phyloP scores from a whole-genome alignment of 805 yeast species.

The Candida krabiensis region DNA sequence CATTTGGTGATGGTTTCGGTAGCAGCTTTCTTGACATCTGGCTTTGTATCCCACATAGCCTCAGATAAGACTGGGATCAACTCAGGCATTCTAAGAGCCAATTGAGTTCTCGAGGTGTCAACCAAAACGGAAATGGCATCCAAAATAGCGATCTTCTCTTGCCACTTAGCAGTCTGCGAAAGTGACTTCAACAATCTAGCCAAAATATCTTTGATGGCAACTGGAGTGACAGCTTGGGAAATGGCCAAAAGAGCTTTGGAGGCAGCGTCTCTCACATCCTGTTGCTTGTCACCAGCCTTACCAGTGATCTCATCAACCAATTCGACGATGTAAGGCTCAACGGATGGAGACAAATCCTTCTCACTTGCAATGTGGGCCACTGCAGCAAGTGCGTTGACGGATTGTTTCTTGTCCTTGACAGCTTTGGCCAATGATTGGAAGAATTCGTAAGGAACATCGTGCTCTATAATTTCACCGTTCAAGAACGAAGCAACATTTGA shows the following conservation, averaged over 20 bases:
- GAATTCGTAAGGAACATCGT: constrained; percentile 92
- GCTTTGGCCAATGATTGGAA: constrained; percentile 75
- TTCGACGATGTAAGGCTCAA: constrained; percentile 91
- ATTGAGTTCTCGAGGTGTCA: constrained; percentile 91
- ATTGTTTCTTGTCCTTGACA: constrained; percentile 78
- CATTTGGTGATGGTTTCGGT: constrained; percentile 93
- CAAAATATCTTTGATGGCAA: constrained; percentile 85
- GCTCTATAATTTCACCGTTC: constrained; percentile 97
- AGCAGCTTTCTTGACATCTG: constrained; percentile 96
- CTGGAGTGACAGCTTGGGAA: constrained; percentile 84
- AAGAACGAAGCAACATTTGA: constrained; percentile 87
- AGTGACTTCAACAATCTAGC: constrained; percentile 76
- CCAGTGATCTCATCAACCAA: constrained; percentile 68
- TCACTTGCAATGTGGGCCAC: constrained; percentile 80
- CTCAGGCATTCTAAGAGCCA: constrained; percentile 99
- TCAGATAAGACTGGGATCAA: constrained; percentile 97
- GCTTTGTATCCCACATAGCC: constrained; percentile 99
- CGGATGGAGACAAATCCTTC: constrained; percentile 80
- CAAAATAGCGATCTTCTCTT: constrained; percentile 91
- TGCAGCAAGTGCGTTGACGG: constrained; percentile 82
- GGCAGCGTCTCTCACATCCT: constrained; percentile 72
- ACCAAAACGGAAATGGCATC: constrained; percentile 84
- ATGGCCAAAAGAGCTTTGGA: constrained; percentile 73
- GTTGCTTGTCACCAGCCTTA: constrained; percentile 90
- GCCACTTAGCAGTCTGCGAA: constrained; percentile 86